A percentile compares a stretch with the other conserved stretches of the same genome.
These are phyloP conservation scores for Sergeia podlipaevii DNA, from an alignment of 208 protist genomes.

Conservation along the genomic window DNA sequence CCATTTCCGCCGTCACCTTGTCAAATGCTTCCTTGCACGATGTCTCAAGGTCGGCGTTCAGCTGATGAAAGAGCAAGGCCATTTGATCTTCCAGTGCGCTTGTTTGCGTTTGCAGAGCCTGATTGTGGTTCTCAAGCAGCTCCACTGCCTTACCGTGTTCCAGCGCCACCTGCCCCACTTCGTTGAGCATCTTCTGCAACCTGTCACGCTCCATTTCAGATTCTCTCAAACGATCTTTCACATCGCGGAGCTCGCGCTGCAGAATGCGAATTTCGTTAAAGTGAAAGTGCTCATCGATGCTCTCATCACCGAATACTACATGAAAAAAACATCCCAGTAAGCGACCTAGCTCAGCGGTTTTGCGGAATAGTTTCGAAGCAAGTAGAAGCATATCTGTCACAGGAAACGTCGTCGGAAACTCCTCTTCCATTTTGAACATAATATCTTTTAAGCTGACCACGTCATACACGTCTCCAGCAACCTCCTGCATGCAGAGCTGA, in stretches of 20 bases:
- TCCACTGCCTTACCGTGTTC: conserved; percentile 82
- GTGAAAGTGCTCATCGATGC: conserved; percentile 85
- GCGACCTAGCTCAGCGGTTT: conserved; percentile 67
- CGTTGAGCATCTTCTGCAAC: conserved; percentile 74
- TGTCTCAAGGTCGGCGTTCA: conserved; percentile 75
- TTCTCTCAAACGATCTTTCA: conserved; percentile 50
- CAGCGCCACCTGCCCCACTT: conserved; percentile 67
- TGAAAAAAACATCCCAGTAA: conserved; percentile 86
- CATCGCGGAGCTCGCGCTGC: conserved; percentile 58
- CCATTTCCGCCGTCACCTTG: conserved; percentile 66
- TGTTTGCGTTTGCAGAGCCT: conserved; percentile 74
- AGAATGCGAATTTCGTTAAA: conserved; percentile 85
- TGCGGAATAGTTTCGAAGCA: conserved; percentile 85
- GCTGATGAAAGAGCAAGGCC: conserved; percentile 87
- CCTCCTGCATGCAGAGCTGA: conserved; percentile 53
- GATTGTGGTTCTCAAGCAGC: conserved; percentile 81
- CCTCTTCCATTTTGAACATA: conserved; percentile 70
- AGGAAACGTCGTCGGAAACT: conserved; percentile 63
- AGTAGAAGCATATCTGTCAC: conserved; percentile 86
- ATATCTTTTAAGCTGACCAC: conserved; percentile 89
- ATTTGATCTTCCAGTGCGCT: conserved; percentile 90
- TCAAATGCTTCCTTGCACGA: conserved; percentile 77
- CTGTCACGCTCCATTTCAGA: conserved; percentile 56
- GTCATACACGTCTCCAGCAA: conserved; percentile 83
- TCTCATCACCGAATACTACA: conserved; percentile 82